Evolutionary conservation across 352 stramenopile genomes (phyloP).

Genomic region (Pythium diclinum): DNA sequence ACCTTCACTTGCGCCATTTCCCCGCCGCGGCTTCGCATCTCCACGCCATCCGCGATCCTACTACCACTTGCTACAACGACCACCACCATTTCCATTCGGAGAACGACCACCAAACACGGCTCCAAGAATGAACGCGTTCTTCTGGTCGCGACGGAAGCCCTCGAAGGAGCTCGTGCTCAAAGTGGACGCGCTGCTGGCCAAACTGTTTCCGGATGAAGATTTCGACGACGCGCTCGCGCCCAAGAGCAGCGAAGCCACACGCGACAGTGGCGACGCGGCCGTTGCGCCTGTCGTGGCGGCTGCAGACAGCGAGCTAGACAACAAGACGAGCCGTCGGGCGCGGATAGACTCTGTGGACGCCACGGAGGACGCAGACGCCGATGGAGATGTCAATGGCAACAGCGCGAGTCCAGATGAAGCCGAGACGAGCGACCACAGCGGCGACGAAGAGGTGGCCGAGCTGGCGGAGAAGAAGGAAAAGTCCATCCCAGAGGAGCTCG

Average conservation of each 20-base stretch:
- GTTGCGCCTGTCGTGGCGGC: constrained; percentile 15
- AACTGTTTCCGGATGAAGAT: constrained; percentile 61
- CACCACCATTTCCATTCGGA: neutral
- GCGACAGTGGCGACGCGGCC: constrained; percentile 18
- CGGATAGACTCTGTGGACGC: constrained; percentile 38
- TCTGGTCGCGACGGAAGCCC: constrained; percentile 69
- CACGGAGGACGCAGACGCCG: constrained; percentile 20
- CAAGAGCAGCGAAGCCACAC: constrained; percentile 28
- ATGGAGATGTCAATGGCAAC: constrained; percentile 24
- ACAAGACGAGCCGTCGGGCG: constrained; percentile 14
- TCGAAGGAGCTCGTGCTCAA: constrained; percentile 72
- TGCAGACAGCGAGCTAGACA: constrained; percentile 14
- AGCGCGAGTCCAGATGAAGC: constrained; percentile 41
- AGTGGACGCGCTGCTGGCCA: constrained; percentile 54
- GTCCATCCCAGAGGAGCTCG: constrained; percentile 68
- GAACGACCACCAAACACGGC: neutral
- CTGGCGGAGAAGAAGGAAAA: constrained; percentile 32
- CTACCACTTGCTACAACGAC: neutral
- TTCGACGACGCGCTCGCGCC: constrained; percentile 52
- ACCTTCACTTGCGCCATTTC: neutral
- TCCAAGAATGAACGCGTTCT: constrained; percentile 67
- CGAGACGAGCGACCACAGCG: constrained; percentile 41
- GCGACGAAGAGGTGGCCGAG: constrained; percentile 41
- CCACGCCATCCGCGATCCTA: neutral
- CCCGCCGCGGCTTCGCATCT: neutral